phyloP scores from a whole-genome alignment of 2,329 filamentous ascomycete genomes.

The Colletotrichum orchidophilum region DNA sequence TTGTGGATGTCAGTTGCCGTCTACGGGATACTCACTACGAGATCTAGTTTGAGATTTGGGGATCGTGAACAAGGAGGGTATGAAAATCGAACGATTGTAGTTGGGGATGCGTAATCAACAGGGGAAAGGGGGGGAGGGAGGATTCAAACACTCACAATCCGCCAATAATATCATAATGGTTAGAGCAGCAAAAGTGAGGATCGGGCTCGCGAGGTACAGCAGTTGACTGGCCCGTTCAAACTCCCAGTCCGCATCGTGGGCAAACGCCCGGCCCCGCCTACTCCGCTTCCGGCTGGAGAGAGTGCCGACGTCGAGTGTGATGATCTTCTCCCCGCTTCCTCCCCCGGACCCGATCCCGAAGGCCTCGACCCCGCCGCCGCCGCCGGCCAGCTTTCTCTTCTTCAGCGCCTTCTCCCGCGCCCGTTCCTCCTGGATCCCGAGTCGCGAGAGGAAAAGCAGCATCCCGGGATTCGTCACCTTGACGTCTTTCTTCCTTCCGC shows the following conservation, averaged over 20 bases:
- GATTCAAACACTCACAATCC: conserved; percentile 50
- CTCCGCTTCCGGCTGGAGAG: conserved; percentile 32
- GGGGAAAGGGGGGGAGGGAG: conserved; percentile 10
- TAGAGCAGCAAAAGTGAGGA: conserved; percentile 55
- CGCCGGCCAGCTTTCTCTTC: conserved; percentile 38
- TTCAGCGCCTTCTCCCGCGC: conserved; percentile 37
- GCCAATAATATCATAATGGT: conserved; percentile 55
- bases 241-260: conserved; percentile 42
- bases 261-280: conserved; percentile 37
- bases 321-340: background rate
- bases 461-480: conserved; percentile 47
- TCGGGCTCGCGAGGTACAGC: conserved; percentile 57
- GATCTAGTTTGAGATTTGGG: background rate
- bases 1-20: conserved; percentile 33
- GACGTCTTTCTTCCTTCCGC: background rate
- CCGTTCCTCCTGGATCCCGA: conserved; percentile 42
- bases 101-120: too few relatives aligned
- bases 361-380: conserved; percentile 3
- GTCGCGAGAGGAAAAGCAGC: conserved; percentile 44
- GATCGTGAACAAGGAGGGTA: background rate
- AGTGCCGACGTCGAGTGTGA: conserved; percentile 37
- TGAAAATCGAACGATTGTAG: background rate
- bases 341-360: background rate
- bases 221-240: conserved; percentile 58
- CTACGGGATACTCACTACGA: background rate